These are phyloP conservation scores for Sphaerulina vaccinii DNA, from an alignment of 2,329 filamentous ascomycete species.

Conservation along the genomic window DNA sequence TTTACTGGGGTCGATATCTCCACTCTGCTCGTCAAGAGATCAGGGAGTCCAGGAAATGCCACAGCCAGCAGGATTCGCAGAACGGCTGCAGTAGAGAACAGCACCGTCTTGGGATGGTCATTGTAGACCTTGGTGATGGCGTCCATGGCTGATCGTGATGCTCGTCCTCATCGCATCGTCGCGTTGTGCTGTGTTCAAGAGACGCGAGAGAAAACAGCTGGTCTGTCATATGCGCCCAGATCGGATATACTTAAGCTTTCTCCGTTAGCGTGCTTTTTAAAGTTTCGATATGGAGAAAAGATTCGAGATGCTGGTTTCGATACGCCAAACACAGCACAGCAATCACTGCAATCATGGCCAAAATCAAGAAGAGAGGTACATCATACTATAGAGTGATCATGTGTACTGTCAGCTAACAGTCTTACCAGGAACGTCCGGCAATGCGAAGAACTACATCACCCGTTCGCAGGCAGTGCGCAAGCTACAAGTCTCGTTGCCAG, in stretches of 20 bases:
- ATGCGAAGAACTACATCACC: slow-evolving; percentile 98
- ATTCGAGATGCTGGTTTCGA: background rate
- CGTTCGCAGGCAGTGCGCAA: slow-evolving; percentile 96
- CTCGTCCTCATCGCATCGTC: slow-evolving; percentile 16
- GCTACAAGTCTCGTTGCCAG: slow-evolving; percentile 92
- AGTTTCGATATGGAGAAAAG: background rate
- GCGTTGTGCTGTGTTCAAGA: background rate
- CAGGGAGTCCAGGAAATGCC: slow-evolving; percentile 77
- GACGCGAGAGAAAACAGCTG: background rate
- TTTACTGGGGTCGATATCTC: slow-evolving; percentile 96
- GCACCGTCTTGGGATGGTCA: slow-evolving; percentile 53
- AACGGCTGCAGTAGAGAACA: slow-evolving; percentile 74
- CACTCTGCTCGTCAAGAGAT: slow-evolving; percentile 83
- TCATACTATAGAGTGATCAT: too few species aligned
- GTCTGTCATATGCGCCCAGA: background rate
- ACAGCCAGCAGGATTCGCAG: slow-evolving; percentile 78
- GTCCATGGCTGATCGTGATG: slow-evolving; percentile 24
- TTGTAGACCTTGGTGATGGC: slow-evolving; percentile 30
- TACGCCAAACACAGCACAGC: background rate
- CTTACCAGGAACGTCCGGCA: slow-evolving; percentile 69
- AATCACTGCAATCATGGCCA: slow-evolving; percentile 55
- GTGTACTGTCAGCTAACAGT: slow-evolving; percentile 4
- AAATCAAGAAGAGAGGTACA: slow-evolving; percentile 86
- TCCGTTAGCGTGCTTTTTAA: background rate
- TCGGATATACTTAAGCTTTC: background rate